phyloP scores from a whole-genome alignment of 2,329 filamentous ascomycete species.

The Penicillium paneum region DNA sequence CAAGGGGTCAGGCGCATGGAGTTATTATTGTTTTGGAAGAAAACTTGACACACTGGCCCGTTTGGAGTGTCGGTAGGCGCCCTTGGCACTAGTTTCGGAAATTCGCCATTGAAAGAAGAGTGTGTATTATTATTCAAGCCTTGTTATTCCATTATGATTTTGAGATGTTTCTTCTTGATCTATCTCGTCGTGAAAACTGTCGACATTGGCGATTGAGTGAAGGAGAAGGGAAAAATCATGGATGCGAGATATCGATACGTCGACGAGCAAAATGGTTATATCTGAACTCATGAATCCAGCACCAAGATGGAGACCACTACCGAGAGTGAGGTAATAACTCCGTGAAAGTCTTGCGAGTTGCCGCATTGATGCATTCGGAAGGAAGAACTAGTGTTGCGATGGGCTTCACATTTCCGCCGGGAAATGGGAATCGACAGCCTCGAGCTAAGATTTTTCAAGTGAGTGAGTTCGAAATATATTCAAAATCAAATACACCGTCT shows the following conservation, averaged over 20 bases:
- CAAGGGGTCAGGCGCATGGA: background rate
- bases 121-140: no score
- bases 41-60: background rate
- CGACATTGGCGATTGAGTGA: no score
- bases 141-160: background rate
- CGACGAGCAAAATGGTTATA: background rate
- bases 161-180: accelerated
- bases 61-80: background rate
- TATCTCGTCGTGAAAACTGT: no score
- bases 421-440: background rate
- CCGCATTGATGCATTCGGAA: background rate
- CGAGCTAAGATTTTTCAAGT: background rate
- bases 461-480: background rate
- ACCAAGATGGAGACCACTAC: background rate
- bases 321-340: background rate
- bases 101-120: no score
- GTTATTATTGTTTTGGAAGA: background rate
- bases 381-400: no score
- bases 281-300: background rate
- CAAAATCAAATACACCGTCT: background rate
- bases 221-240: no score
- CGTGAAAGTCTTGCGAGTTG: no score
- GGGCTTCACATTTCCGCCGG: background rate
- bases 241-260: no score
- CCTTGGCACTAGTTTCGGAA: background rate